Percentiles rank a stretch among this genome's conserved stretches.
Conservation (phyloP, 352 stramenopile species). For the Pythium volutum region DNA sequence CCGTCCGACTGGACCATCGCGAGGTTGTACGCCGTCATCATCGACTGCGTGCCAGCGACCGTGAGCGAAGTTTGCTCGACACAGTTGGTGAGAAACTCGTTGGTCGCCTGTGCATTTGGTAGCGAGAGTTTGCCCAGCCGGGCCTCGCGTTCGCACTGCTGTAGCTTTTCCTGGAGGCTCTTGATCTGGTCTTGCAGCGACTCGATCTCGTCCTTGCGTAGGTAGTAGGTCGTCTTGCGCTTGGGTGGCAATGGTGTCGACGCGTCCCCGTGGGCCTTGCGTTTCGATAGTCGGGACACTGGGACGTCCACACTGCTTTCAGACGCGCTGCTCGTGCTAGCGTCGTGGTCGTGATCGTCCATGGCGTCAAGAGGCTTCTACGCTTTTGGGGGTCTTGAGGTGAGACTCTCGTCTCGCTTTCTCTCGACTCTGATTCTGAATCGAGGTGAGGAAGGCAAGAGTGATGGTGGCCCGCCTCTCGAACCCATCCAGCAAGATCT, state of each 20-base stretch:
- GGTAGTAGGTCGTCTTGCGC: conserved; percentile 25
- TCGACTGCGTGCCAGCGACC: conserved; percentile 8
- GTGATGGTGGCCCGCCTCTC: too few relatives aligned
- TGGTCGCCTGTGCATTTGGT: background rate
- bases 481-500: too few relatives aligned
- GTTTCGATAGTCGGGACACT: background rate
- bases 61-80: background rate
- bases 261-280: background rate
- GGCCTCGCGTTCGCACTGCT: background rate
- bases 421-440: too few relatives aligned
- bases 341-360: background rate
- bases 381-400: too few relatives aligned
- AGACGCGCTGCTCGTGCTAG: conserved; percentile 12
- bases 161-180: conserved; percentile 7
- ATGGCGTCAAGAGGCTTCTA: too few relatives aligned
- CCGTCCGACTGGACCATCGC: background rate
- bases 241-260: conserved; percentile 5
- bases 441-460: too few relatives aligned
- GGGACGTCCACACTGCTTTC: background rate
- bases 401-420: too few relatives aligned
- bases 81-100: background rate
- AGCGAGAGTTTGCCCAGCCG: background rate
- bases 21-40: conserved; percentile 13
- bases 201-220: conserved; percentile 21
- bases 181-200: conserved; percentile 17